Evolutionary conservation across 495 filamentous ascomycete genomes (phyloP), one percentile per base, ranked within the genome.

Genomic region (Geoglossum glabrum): DNA sequence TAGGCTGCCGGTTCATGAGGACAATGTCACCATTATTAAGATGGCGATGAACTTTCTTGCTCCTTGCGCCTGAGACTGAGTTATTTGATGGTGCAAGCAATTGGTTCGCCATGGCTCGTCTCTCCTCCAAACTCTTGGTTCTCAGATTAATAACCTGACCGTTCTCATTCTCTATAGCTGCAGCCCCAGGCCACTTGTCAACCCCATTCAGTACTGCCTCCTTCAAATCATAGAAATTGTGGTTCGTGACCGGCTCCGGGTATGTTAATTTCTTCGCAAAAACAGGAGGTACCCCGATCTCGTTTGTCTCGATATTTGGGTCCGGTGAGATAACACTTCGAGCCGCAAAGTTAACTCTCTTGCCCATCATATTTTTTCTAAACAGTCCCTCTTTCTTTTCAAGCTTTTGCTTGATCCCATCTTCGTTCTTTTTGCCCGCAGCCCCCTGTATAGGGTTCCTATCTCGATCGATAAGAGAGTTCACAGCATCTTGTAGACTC

Each of bases 331-430:
- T 99, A 63, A 99, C 93, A 75, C 84, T 92, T 67, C 93, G 84
- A 55, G 93, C 93, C 57, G 93, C 93, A 67, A 89, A 96, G 70
- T 99, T 97, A 68, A 99, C 93, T 72, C 93, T 86, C 73, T 99
- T 99, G 51, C 93, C 93, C 93, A 99, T 99, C 90, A 99, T 97
- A 72, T 99, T 94, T 76, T 90, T 97, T 63, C 93, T 76, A 74
- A 99, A 97, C 51, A 99, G 72, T 50, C 93, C 93, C 65, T 99
- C 93, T 70, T 99, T 99, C 76, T 97, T 97, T 70, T 99, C 93
- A 17, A 99, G 77, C 64, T 87, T 84, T 65, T 99, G 93, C 70
- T 97, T 99, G 69, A 99, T 93, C 58, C 93, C 93, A 40, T 88
- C 83, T 59, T 85, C 81, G 47, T 82, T 81, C 52, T 76, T 70